These are phyloP conservation scores for Escallonia herrerae DNA, from an alignment of 129 eudicot species.

Conservation along the genomic window DNA sequence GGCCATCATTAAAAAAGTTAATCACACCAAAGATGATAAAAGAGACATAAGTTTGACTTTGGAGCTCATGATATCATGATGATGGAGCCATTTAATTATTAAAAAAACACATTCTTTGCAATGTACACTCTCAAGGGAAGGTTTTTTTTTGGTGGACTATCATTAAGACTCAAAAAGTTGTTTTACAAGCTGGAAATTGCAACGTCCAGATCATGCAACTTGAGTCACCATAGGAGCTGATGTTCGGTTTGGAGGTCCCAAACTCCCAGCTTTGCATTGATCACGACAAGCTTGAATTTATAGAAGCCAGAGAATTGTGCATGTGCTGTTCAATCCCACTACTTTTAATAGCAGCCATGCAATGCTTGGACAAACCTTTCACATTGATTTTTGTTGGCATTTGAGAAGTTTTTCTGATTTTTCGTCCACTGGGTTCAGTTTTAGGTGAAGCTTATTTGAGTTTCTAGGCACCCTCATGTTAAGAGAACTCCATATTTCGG, in stretches of 20 bases:
- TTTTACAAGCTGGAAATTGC: slow-evolving; percentile 9
- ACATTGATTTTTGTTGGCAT: no score
- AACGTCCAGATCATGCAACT: slow-evolving; percentile 9
- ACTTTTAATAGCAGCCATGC: not conserved
- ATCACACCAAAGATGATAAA: slow-evolving; percentile 9
- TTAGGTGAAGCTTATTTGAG: no score
- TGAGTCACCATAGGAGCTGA: slow-evolving; percentile 1
- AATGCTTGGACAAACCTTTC: no score
- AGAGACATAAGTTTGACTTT: slow-evolving; percentile 16
- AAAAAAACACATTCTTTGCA: not conserved
- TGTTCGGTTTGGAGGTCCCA: not conserved
- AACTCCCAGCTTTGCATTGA: not conserved
- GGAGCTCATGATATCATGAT: slow-evolving; percentile 4
- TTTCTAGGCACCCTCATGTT: no score
- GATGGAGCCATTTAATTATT: slow-evolving; percentile 8
- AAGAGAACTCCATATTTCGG: no score
- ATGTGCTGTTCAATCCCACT: not conserved
- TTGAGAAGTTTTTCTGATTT: no score
- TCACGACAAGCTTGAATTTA: not conserved
- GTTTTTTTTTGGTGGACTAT: not conserved
- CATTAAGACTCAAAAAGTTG: not conserved
- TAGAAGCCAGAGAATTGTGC: not conserved
- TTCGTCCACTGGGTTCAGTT: no score
- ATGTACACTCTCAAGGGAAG: not conserved
- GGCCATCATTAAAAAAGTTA: slow-evolving; percentile 2